Evolutionary conservation across 2,329 filamentous ascomycete species (phyloP), one percentile per base, ranked within the genome.

Genomic region (Colletotrichum spaethianum): DNA sequence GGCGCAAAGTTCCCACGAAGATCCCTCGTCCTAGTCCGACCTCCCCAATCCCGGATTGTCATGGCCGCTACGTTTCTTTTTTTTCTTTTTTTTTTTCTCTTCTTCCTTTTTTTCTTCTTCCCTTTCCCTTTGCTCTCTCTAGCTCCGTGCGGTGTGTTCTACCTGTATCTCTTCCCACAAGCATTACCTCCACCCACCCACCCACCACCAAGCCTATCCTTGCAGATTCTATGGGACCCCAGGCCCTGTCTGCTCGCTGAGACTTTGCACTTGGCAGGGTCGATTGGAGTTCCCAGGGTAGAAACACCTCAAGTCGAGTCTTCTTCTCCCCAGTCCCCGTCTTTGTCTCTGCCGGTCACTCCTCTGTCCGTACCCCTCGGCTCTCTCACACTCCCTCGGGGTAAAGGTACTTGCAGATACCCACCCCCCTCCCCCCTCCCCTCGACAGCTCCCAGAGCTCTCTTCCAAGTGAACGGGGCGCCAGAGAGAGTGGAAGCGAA

Each of bases 241-340:
- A 36, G 53, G 67, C 55, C 70, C 52, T 72, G 64, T 57, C 65
- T 46, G 66, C 66, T 70, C 57, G 62, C 67, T 73, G 70, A 73
- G 70, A 73, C 71, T 73, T 64, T 59, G 53, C 5, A 72, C 55
- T 70, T 55, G 66, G 66, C 66, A 70, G 70, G 66, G 66, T 70
- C 66, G 61, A 65, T 62, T 61, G 55, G 53, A 71, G 42, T 20
- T 55, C 44, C 53, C 26, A 67, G 67, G 31, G 50, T 56, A 48
- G 60, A 38, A 56, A 69, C 60, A 42, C 61, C 67, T 56, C 46
- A 20, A 52, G 40, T 36, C n/a, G n/a, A 48, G 20, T 48, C n/a
- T 18, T 28, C 14, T 26, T 31, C 48, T 20, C 31, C 9, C 48
- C 48, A n/a, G 48, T 44, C 38, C 28, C 23, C 20, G 7, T 42